These are phyloP conservation scores for Globisporangium cystogenes DNA, from an alignment of 352 stramenopile genomes.

Conservation along the genomic window DNA sequence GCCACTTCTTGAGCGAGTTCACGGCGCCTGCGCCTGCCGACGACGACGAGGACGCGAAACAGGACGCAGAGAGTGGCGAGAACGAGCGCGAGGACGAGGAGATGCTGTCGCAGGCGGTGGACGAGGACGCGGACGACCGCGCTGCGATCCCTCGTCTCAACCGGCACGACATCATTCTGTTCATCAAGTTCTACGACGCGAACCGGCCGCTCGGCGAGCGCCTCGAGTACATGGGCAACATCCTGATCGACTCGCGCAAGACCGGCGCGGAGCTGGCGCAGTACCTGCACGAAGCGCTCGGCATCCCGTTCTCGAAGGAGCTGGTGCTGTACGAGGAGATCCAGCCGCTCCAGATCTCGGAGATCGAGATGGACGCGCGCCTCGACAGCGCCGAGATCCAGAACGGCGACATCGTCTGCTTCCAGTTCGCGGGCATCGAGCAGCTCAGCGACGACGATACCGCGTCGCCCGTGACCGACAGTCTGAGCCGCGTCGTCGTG, in stretches of 20 bases:
- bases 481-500: neutral
- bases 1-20: constrained; percentile 63
- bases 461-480: neutral
- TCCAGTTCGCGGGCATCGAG: constrained; percentile 47
- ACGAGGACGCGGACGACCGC: constrained; percentile 13
- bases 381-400: constrained; percentile 64
- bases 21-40: constrained; percentile 22
- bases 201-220: constrained; percentile 52
- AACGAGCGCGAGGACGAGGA: neutral
- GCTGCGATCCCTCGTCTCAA: constrained; percentile 8
- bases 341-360: constrained; percentile 48
- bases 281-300: constrained; percentile 44
- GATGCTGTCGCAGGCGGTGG: neutral
- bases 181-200: constrained; percentile 83
- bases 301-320: constrained; percentile 40
- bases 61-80: constrained; percentile 7
- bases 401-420: constrained; percentile 82
- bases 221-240: constrained; percentile 75
- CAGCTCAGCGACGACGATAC: constrained; percentile 6
- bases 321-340: constrained; percentile 76
- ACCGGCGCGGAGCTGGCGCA: constrained; percentile 48
- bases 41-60: constrained; percentile 10
- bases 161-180: constrained; percentile 62
- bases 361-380: constrained; percentile 45
- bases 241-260: constrained; percentile 57